Evolutionary conservation across 495 filamentous ascomycete species (phyloP).

Genomic region (Apodospora peruviana): DNA sequence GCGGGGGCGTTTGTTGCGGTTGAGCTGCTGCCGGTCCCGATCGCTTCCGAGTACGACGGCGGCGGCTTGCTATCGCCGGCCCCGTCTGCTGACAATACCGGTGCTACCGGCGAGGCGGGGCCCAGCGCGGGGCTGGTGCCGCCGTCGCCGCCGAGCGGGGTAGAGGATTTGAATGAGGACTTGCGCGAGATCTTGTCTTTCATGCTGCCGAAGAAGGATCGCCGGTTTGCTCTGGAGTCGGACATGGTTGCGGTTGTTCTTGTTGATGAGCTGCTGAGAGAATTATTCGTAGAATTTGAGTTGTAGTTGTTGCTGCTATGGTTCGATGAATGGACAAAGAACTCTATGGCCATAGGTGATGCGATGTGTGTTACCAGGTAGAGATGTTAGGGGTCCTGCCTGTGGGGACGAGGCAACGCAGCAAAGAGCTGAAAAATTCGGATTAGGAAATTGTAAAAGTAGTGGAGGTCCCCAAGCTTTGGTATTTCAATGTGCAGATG

Average conservation of each 20-base stretch:
- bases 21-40: too few relatives aligned
- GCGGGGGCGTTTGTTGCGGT: constrained; percentile 13
- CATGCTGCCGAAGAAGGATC: constrained; percentile 16
- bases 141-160: neutral
- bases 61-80: constrained; percentile 1
- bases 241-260: constrained; percentile 2
- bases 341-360: neutral
- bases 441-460: too few relatives aligned
- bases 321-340: too few relatives aligned
- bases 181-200: constrained; percentile 7
- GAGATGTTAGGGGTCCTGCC: too few relatives aligned
- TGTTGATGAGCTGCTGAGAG: neutral
- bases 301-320: too few relatives aligned
- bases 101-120: neutral
- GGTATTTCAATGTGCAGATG: too few relatives aligned
- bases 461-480: too few relatives aligned
- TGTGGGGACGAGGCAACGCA: too few relatives aligned
- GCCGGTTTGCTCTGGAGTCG: neutral
- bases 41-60: constrained; percentile 14
- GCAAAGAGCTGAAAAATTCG: too few relatives aligned
- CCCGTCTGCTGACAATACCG: neutral
- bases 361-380: too few relatives aligned
- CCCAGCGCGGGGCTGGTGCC: constrained; percentile 1
- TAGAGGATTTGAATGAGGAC: neutral
- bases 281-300: neutral